These are phyloP conservation scores for Spiraea crenata DNA, from an alignment of 331 rosid species.

Conservation along the genomic window DNA sequence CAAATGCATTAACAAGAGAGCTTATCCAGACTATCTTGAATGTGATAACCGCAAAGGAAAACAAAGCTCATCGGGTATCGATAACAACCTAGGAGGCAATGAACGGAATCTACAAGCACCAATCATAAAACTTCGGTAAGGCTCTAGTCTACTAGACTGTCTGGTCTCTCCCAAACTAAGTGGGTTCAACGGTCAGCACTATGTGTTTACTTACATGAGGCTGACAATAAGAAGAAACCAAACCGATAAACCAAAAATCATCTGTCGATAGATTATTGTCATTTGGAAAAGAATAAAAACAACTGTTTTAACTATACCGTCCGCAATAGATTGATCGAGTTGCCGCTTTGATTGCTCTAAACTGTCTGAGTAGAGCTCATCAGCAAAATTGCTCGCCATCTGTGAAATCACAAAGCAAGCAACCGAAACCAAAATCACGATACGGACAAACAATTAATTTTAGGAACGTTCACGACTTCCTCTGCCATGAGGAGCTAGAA, in stretches of 20 bases:
- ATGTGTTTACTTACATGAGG: not conserved
- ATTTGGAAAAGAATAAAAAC: not conserved
- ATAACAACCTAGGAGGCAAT: not conserved
- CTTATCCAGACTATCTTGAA: not conserved
- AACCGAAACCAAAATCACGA: not conserved
- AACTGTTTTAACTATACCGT: not conserved
- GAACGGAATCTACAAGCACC: not conserved
- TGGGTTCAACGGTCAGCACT: not conserved
- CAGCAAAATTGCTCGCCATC: constrained; percentile 49
- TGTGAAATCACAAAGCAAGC: not conserved
- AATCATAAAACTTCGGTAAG: not conserved
- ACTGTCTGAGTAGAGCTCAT: constrained; percentile 51
- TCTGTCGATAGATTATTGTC: not conserved
- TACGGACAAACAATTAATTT: not conserved
- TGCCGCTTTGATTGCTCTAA: constrained; percentile 28
- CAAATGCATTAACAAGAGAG: not conserved
- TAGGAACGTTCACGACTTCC: too few relatives aligned
- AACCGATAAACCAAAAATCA: not conserved
- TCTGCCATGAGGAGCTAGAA: too few relatives aligned
- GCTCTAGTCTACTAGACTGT: too few relatives aligned
- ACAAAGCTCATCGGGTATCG: not conserved
- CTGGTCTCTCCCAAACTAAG: not conserved
- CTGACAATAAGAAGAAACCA: not conserved
- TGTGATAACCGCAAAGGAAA: not conserved
- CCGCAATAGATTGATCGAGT: constrained; percentile 19